Evolutionary conservation across 495 filamentous ascomycete species (phyloP).

Genomic region (Aspergillus sclerotioniger): DNA sequence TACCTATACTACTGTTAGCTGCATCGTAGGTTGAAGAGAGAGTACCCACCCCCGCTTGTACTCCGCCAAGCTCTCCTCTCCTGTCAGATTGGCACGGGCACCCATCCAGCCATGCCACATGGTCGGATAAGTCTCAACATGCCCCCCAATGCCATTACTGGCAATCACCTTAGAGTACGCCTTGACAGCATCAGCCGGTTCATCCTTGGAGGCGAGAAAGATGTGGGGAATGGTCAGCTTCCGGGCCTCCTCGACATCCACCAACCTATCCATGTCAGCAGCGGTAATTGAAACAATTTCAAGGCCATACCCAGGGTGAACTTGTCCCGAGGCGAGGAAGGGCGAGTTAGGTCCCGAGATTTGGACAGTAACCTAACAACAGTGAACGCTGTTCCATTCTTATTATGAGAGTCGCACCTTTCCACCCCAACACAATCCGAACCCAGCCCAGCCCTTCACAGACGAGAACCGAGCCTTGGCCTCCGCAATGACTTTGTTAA

Average conservation of each 20-base stretch:
- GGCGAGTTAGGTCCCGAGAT: slow-evolving; percentile 36
- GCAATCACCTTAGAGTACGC: slow-evolving; percentile 39
- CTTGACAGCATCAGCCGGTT: slow-evolving; percentile 41
- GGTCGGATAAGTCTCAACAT: slow-evolving; percentile 49
- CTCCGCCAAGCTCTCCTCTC: slow-evolving; percentile 48
- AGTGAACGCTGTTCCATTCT: neutral
- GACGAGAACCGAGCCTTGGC: slow-evolving; percentile 28
- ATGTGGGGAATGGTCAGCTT: slow-evolving; percentile 52
- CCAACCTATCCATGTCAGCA: slow-evolving; percentile 23
- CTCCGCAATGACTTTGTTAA: slow-evolving; percentile 23
- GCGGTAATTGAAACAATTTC: neutral
- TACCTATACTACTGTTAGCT: slow-evolving; percentile 5
- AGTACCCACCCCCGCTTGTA: slow-evolving; percentile 51
- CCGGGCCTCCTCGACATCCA: slow-evolving; percentile 44
- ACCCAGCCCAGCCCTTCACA: slow-evolving; percentile 40
- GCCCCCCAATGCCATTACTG: slow-evolving; percentile 33
- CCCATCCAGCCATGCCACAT: slow-evolving; percentile 67
- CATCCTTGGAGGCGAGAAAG: slow-evolving; percentile 52
- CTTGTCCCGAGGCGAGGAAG: slow-evolving; percentile 49
- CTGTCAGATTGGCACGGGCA: slow-evolving; percentile 51
- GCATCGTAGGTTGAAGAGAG: neutral
- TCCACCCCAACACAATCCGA: slow-evolving; percentile 53
- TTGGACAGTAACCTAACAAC: slow-evolving; percentile 41
- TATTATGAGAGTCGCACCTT: slow-evolving; percentile 25
- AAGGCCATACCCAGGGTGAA: slow-evolving; percentile 44